Evolutionary conservation across 805 yeast genomes (phyloP).

Genomic region (Cyberlindnera nakhonratchasimensis): DNA sequence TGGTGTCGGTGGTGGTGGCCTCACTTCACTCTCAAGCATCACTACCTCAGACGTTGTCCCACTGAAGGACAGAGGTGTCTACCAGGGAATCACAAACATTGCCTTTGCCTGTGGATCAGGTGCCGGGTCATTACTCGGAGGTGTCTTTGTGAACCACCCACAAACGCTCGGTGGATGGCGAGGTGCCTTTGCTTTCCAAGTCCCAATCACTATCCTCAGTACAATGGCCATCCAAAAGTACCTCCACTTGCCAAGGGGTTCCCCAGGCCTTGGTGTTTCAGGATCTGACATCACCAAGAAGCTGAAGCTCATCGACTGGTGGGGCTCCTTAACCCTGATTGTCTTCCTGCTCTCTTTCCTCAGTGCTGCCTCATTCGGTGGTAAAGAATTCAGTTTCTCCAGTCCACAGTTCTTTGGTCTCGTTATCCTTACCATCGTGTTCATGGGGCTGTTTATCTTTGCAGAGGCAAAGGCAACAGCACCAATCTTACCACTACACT

Average conservation of each 20-base stretch:
- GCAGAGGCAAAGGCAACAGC: constrained; percentile 43
- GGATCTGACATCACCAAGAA: constrained; percentile 43
- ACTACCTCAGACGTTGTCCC: constrained; percentile 78
- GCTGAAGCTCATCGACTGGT: constrained; percentile 53
- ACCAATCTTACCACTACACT: constrained; percentile 60
- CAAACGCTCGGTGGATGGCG: constrained; percentile 40
- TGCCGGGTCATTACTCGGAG: constrained; percentile 64
- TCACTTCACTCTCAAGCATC: constrained; percentile 69
- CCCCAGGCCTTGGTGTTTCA: constrained; percentile 50
- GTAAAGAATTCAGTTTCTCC: constrained; percentile 41
- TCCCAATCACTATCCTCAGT: constrained; percentile 46
- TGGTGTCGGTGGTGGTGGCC: constrained; percentile 91
- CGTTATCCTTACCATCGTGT: constrained; percentile 32
- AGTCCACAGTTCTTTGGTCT: constrained; percentile 33
- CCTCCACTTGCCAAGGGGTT: constrained; percentile 43
- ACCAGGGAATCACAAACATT: constrained; percentile 79
- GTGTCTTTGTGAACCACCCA: constrained; percentile 42
- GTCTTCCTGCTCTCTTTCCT: constrained; percentile 42
- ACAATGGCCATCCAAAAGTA: constrained; percentile 38
- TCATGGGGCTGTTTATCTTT: constrained; percentile 41
- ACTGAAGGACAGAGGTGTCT: constrained; percentile 70
- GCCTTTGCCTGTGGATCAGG: constrained; percentile 76
- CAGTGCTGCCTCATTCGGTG: constrained; percentile 52
- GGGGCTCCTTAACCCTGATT: constrained; percentile 46
- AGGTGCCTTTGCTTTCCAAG: constrained; percentile 50